Conservation (phyloP, 129 eudicot genomes). For the Chrysanthemum makinoi region DNA sequence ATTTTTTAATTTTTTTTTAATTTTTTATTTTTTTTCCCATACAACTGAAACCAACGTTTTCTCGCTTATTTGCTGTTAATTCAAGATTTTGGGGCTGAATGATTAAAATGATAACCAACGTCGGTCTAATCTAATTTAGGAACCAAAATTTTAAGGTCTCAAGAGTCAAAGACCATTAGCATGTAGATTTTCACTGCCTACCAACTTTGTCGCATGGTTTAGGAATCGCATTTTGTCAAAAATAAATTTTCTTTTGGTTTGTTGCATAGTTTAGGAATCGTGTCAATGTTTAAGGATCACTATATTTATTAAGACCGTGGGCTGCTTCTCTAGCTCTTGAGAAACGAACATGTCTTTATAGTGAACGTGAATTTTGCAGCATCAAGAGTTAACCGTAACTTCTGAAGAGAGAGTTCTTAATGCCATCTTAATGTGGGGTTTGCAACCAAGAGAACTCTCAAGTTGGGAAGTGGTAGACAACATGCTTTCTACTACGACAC, state of each 20-base stretch:
- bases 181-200: too few relatives aligned
- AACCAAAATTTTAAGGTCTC: too few relatives aligned
- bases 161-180: too few relatives aligned
- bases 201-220: neutral
- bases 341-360: constrained; percentile 42
- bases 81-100: too few relatives aligned
- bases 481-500: constrained; percentile 43
- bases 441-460: constrained; percentile 59
- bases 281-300: constrained; percentile 11
- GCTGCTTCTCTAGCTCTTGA: constrained; percentile 34
- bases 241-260: neutral
- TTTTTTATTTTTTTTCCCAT: too few relatives aligned
- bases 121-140: too few relatives aligned
- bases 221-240: neutral
- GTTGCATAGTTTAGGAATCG: too few relatives aligned
- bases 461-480: constrained; percentile 73
- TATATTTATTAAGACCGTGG: constrained; percentile 34
- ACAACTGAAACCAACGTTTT: too few relatives aligned
- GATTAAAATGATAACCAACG: too few relatives aligned
- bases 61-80: too few relatives aligned
- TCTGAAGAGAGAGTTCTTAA: constrained; percentile 88
- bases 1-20: too few relatives aligned
- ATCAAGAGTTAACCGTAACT: constrained; percentile 88
- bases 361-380: constrained; percentile 64
- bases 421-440: constrained; percentile 79